These are phyloP conservation scores for Noccaea bulbosa DNA, from an alignment of 345 rosid genomes.

Conservation along the genomic window DNA sequence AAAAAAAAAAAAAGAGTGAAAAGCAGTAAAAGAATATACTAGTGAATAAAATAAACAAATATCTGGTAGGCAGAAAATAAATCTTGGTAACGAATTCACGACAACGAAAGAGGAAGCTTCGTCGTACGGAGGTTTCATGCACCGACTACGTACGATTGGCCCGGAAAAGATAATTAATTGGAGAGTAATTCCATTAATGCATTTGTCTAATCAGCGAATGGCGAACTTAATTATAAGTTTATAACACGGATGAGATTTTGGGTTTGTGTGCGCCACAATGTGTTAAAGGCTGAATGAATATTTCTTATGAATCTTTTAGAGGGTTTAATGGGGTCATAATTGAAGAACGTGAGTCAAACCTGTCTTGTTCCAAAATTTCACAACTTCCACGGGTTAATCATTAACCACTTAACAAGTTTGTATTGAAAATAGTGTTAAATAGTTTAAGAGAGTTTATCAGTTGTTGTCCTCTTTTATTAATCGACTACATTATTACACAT, in stretches of 20 bases:
- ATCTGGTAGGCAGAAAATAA: conserved; percentile 27
- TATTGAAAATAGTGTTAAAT: not conserved
- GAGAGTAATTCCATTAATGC: conserved; percentile 6
- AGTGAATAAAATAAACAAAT: not conserved
- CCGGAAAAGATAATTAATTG: not conserved
- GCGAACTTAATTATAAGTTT: conserved; percentile 1
- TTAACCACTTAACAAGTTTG: conserved; percentile 30
- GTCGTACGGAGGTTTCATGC: conserved; percentile 40
- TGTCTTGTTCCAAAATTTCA: conserved; percentile 37
- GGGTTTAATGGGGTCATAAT: conserved; percentile 34
- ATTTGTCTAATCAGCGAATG: conserved; percentile 22
- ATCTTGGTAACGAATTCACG: conserved; percentile 16
- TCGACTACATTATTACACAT: conserved; percentile 10
- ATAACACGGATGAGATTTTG: conserved; percentile 21
- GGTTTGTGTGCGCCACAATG: conserved; percentile 28
- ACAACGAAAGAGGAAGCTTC: conserved; percentile 40
- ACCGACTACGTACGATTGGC: conserved; percentile 40
- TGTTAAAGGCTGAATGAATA: conserved; percentile 19
- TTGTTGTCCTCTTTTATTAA: not conserved
- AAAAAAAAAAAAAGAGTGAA: no score
- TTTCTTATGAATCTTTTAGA: conserved; percentile 17
- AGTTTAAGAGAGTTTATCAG: not conserved
- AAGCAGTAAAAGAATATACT: not conserved
- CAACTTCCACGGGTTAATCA: conserved; percentile 39
- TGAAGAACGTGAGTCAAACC: conserved; percentile 45